These are phyloP conservation scores for Venturia carpophila DNA, from an alignment of 2,329 filamentous ascomycete species.

Conservation along the genomic window DNA sequence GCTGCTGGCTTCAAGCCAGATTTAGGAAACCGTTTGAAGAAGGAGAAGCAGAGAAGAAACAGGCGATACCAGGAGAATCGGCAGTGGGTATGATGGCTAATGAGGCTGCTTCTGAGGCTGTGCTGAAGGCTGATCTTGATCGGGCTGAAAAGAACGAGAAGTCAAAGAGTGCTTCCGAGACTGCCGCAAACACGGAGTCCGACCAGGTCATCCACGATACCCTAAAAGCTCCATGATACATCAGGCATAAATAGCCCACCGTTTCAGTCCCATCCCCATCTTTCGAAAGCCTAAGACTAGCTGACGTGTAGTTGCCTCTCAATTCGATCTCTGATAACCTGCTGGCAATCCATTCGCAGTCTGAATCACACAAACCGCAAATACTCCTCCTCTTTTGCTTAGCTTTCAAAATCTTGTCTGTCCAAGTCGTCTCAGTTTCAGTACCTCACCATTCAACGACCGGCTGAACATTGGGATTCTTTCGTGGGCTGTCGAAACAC, in stretches of 20 bases:
- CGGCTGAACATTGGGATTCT: no score
- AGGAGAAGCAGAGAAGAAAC: conserved; percentile 1
- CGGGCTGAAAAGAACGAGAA: background rate
- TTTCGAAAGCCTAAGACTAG: background rate
- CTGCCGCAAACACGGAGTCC: background rate
- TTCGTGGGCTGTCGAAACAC: no score
- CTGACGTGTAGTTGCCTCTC: background rate
- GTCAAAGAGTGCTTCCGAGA: background rate
- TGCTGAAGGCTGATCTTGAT: background rate
- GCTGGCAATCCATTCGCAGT: no score
- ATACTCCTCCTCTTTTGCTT: no score
- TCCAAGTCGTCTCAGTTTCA: no score
- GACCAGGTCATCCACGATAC: background rate
- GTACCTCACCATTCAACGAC: no score
- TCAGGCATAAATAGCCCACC: background rate
- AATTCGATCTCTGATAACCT: background rate
- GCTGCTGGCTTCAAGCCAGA: conserved; percentile 86
- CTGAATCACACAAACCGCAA: no score
- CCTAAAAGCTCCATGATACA: background rate
- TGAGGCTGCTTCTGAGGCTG: conserved; percentile 10
- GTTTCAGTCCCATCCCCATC: no score
- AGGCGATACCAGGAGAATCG: background rate
- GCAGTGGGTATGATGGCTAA: conserved; percentile 12
- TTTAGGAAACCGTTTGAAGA: conserved; percentile 54
- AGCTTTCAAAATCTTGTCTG: no score